phyloP scores from a whole-genome alignment of 768 basidiomycete genomes.

The Termitomyces sp. region DNA sequence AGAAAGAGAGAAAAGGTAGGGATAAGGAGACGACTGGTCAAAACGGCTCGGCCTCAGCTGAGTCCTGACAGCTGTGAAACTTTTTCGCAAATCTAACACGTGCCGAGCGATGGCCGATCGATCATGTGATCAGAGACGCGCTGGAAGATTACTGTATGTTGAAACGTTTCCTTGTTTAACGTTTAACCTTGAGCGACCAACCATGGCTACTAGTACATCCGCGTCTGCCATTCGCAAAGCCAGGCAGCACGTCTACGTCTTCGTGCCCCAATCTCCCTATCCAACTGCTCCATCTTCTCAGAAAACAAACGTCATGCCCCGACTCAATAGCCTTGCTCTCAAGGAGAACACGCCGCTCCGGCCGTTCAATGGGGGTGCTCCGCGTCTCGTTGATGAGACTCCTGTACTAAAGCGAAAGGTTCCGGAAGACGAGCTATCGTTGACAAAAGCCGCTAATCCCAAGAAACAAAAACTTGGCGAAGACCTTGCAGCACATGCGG shows the following conservation, averaged over 20 bases:
- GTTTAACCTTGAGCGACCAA: conserved; percentile 9
- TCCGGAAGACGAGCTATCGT: conserved; percentile 29
- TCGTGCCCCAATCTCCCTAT: conserved; percentile 52
- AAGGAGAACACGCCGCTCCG: conserved; percentile 47
- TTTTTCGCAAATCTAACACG: conserved; percentile 30
- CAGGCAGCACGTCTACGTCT: conserved; percentile 50
- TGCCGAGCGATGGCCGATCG: conserved; percentile 13
- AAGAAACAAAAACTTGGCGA: conserved; percentile 31
- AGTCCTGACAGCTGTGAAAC: conserved; percentile 23
- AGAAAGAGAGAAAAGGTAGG: conserved; percentile 13
- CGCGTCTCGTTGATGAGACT: conserved; percentile 19
- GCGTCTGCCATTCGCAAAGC: conserved; percentile 27
- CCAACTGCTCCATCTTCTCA: conserved; percentile 18
- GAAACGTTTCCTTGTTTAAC: conserved; percentile 7
- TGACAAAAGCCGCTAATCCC: conserved; percentile 18
- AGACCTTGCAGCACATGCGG: conserved; percentile 14
- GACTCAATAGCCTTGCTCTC: conserved; percentile 22
- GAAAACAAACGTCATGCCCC: background rate
- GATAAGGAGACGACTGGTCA: conserved; percentile 6
- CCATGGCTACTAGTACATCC: conserved; percentile 26
- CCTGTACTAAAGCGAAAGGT: conserved; percentile 48
- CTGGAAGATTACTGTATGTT: conserved; percentile 17
- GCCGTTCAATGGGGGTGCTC: conserved; percentile 22
- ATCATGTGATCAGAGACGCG: conserved; percentile 33
- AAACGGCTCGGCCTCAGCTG: background rate